Evolutionary conservation across 2,329 filamentous ascomycete species (phyloP).

Genomic region (Phoma herbarum): DNA sequence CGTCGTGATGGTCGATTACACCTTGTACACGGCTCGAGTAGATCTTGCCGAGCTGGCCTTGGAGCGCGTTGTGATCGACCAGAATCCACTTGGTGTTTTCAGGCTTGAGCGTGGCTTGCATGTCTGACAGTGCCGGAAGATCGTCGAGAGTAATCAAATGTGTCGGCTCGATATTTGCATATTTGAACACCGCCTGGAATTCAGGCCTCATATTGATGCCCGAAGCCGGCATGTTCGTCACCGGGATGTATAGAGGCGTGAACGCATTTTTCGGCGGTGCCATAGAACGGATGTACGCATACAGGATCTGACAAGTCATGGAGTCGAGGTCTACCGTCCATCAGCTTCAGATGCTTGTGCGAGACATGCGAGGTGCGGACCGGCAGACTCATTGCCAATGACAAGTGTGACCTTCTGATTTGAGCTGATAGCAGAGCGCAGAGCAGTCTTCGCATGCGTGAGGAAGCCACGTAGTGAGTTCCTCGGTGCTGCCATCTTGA

Average conservation of each 20-base stretch:
- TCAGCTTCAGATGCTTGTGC: conserved; percentile 1
- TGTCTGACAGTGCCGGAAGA: conserved; percentile 61
- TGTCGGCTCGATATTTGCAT: conserved; percentile 65
- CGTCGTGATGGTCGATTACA: conserved; percentile 81
- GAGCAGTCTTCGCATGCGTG: conserved; percentile 53
- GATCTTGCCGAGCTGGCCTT: conserved; percentile 65
- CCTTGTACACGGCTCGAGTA: conserved; percentile 66
- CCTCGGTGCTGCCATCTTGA: conserved; percentile 54
- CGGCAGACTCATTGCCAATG: conserved; percentile 64
- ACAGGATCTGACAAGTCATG: conserved; percentile 75
- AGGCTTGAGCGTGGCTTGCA: conserved; percentile 57
- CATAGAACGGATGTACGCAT: conserved; percentile 76
- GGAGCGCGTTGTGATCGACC: conserved; percentile 81
- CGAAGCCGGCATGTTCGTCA: conserved; percentile 73
- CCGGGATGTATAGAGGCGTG: conserved; percentile 70
- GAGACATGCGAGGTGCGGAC: conserved; percentile 33
- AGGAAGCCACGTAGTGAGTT: conserved; percentile 59
- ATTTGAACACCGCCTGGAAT: conserved; percentile 69
- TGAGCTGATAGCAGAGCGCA: conserved; percentile 53
- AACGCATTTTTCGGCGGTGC: conserved; percentile 57
- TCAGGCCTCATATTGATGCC: conserved; percentile 79
- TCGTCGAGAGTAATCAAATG: conserved; percentile 74
- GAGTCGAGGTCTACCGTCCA: conserved; percentile 76
- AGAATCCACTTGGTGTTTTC: conserved; percentile 74
- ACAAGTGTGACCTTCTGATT: conserved; percentile 58